phyloP scores from a whole-genome alignment of 192 early-diverging fungal species.

The Mortierella claussenii region DNA sequence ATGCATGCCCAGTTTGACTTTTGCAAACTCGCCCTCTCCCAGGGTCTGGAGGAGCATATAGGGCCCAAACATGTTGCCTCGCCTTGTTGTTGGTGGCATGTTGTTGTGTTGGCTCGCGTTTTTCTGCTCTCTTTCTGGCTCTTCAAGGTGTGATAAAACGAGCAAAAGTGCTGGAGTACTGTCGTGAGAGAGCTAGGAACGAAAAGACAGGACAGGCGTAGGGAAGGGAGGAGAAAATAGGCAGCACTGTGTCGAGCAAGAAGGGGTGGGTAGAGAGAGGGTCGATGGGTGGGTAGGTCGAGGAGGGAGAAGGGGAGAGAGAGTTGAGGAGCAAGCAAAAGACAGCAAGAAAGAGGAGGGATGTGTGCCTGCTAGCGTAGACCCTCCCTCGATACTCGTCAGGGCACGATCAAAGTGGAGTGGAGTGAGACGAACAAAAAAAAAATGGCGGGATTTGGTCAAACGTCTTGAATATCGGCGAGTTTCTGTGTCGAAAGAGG shows the following conservation, averaged over 20 bases:
- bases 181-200: not conserved
- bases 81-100: conserved; percentile 53
- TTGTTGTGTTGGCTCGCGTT: not conserved
- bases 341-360: not conserved
- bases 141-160: not conserved
- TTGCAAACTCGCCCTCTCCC: conserved; percentile 98
- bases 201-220: not conserved
- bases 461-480: too few relatives aligned
- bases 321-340: not conserved
- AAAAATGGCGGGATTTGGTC: too few relatives aligned
- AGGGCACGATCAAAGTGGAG: too few relatives aligned
- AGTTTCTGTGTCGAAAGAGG: too few relatives aligned
- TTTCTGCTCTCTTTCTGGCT: not conserved
- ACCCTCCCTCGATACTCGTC: too few relatives aligned
- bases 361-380: too few relatives aligned
- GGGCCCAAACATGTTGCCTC: conserved; percentile 83
- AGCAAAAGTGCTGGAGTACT: not conserved
- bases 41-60: conserved; percentile 96
- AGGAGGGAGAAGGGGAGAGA: not conserved
- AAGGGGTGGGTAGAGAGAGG: not conserved
- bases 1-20: conserved; percentile 97
- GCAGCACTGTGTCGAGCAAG: too few relatives aligned
- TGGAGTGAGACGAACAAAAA: too few relatives aligned
- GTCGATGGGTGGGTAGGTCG: not conserved
- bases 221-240: too few relatives aligned